Conservation (phyloP, 768 basidiomycete species). For the Pulveroboletus sp. region DNA sequence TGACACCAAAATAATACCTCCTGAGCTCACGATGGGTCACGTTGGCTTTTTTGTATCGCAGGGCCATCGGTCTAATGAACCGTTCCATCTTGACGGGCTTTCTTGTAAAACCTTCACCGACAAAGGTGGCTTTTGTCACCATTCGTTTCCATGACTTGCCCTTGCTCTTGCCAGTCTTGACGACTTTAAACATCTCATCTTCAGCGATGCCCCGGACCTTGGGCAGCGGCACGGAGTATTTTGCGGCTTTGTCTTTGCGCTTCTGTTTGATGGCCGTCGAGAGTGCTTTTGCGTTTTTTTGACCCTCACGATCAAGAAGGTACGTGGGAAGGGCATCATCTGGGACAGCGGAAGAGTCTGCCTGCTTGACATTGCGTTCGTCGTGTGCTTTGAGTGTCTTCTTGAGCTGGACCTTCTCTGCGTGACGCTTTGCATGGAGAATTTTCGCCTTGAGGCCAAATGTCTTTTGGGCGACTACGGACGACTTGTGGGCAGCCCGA, state of each 20-base stretch:
- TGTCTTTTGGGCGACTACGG: slow-evolving; percentile 84
- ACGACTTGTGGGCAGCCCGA: slow-evolving; percentile 69
- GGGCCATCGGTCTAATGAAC: slow-evolving; percentile 95
- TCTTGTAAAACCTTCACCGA: slow-evolving; percentile 95
- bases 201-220: slow-evolving; percentile 98
- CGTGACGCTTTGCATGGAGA: slow-evolving; percentile 93
- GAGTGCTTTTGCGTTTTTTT: slow-evolving; percentile 95
- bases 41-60: slow-evolving; percentile 97
- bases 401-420: slow-evolving; percentile 97
- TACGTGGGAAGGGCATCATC: slow-evolving; percentile 94
- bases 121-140: slow-evolving; percentile 99
- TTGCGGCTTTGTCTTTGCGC: slow-evolving; percentile 98
- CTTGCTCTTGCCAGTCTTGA: slow-evolving; percentile 96
- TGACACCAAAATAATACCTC: not conserved
- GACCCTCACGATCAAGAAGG: slow-evolving; percentile 94
- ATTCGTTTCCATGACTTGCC: slow-evolving; percentile 98
- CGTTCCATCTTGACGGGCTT: slow-evolving; percentile 99
- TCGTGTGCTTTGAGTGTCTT: slow-evolving; percentile 99
- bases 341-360: slow-evolving; percentile 74
- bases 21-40: slow-evolving; percentile 89
- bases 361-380: slow-evolving; percentile 95
- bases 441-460: slow-evolving; percentile 98
- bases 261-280: slow-evolving; percentile 97
- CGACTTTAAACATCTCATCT: slow-evolving; percentile 99
- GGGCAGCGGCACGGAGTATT: slow-evolving; percentile 93